Evolutionary conservation across 805 yeast genomes (phyloP).

Genomic region (Lipomyces orientalis): DNA sequence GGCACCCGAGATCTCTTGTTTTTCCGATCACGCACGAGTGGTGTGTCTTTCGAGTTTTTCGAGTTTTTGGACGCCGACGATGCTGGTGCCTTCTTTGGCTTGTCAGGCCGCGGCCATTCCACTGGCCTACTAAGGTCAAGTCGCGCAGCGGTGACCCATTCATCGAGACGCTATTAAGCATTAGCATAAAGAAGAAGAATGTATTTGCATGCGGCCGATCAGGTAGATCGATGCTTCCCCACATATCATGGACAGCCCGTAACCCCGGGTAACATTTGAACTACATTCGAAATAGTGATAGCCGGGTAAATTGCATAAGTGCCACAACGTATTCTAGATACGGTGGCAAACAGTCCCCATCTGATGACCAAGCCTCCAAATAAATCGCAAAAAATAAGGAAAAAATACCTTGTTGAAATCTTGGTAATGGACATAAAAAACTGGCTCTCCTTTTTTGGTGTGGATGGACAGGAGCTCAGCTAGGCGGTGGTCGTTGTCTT

Average conservation of each 20-base stretch:
- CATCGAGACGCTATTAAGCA: constrained; percentile 71
- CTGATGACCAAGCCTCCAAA: neutral
- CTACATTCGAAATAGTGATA: too few species aligned
- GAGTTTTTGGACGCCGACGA: constrained; percentile 37
- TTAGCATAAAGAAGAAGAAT: neutral
- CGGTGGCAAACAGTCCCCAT: neutral
- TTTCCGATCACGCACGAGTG: constrained; percentile 29
- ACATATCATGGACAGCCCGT: neutral
- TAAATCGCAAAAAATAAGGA: constrained; percentile 12
- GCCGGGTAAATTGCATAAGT: neutral
- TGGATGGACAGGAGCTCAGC: constrained; percentile 88
- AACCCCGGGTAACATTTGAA: constrained; percentile 1
- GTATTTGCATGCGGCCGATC: neutral
- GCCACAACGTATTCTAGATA: neutral
- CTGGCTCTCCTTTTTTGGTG: constrained; percentile 73
- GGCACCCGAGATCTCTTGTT: constrained; percentile 28
- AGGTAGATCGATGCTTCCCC: neutral
- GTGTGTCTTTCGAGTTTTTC: constrained; percentile 23
- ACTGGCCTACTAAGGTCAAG: constrained; percentile 75
- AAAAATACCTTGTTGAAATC: constrained; percentile 74
- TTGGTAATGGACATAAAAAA: constrained; percentile 90
- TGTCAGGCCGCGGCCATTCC: constrained; percentile 68
- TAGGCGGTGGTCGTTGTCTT: constrained; percentile 76
- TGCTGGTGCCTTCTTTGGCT: constrained; percentile 52
- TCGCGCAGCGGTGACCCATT: constrained; percentile 80